Evolutionary conservation across 1,284 basidiomycete genomes (phyloP).

Genomic region (Moesziomyces antarcticus): DNA sequence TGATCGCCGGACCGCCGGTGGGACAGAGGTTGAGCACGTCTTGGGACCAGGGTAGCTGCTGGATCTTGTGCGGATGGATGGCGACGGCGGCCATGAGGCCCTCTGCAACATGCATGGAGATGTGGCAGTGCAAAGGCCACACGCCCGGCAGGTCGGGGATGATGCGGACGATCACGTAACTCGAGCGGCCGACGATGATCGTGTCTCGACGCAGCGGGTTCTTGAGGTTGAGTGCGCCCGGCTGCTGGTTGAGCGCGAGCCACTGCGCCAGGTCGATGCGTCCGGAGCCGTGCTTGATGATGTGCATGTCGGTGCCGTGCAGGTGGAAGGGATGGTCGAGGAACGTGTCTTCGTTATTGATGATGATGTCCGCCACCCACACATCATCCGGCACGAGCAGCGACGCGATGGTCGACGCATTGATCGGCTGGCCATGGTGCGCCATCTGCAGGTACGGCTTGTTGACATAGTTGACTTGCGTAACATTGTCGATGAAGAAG

Average conservation of each 20-base stretch:
- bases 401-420: slow-evolving; percentile 32
- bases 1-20: slow-evolving; percentile 3
- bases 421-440: slow-evolving; percentile 30
- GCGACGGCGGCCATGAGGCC: slow-evolving; percentile 58
- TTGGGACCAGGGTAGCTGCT: slow-evolving; percentile 33
- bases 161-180: slow-evolving; percentile 58
- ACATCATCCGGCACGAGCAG: slow-evolving; percentile 34
- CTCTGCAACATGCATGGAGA: slow-evolving; percentile 53
- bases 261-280: slow-evolving; percentile 41
- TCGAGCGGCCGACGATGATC: slow-evolving; percentile 57
- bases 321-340: slow-evolving; percentile 66
- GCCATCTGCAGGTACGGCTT: slow-evolving; percentile 50
- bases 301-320: slow-evolving; percentile 50
- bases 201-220: slow-evolving; percentile 69
- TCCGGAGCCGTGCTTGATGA: slow-evolving; percentile 67
- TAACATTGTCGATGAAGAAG: slow-evolving; percentile 49
- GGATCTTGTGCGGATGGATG: slow-evolving; percentile 54
- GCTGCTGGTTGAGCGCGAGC: slow-evolving; percentile 19
- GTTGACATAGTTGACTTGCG: slow-evolving; percentile 60
- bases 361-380: slow-evolving; percentile 56
- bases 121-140: slow-evolving; percentile 57
- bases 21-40: slow-evolving; percentile 51
- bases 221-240: slow-evolving; percentile 45
- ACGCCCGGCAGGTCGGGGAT: slow-evolving; percentile 48
- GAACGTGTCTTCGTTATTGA: slow-evolving; percentile 67